These are phyloP conservation scores for Capsella bursapastoris DNA, from an alignment of 345 rosid species.

Conservation along the genomic window DNA sequence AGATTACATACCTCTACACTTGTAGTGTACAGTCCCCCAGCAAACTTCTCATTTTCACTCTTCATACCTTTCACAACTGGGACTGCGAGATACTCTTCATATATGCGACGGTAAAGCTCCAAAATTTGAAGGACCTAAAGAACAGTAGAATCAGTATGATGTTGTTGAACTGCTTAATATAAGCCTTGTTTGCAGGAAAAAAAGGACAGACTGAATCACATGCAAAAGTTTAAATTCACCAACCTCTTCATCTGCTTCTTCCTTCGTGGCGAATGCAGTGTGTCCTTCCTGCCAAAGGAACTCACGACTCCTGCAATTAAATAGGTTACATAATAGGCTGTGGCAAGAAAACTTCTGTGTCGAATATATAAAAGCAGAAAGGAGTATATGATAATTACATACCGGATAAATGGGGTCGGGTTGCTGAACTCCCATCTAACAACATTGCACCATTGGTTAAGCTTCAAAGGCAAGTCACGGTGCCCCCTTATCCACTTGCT, in stretches of 20 bases:
- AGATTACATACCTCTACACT: conserved; percentile 73
- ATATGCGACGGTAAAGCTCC: conserved; percentile 86
- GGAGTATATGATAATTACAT: conserved; percentile 9
- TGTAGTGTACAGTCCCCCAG: conserved; percentile 96
- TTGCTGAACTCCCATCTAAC: conserved; percentile 99
- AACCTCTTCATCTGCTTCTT: conserved; percentile 93
- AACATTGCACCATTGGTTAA: conserved; percentile 99
- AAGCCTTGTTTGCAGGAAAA: conserved; percentile 3
- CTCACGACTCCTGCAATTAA: conserved; percentile 84
- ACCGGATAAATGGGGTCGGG: conserved; percentile 99
- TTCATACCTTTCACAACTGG: conserved; percentile 94
- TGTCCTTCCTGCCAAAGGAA: conserved; percentile 99
- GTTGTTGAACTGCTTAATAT: conserved; percentile 5
- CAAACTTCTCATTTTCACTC: conserved; percentile 97
- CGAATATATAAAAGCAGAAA: not conserved
- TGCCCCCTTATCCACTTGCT: conserved; percentile 99
- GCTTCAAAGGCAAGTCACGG: conserved; percentile 93
- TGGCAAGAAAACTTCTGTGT: conserved; percentile 13
- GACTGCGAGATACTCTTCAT: conserved; percentile 89
- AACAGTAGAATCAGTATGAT: conserved; percentile 14
- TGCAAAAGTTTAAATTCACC: conserved; percentile 26
- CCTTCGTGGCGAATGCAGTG: conserved; percentile 88
- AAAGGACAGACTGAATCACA: conserved; percentile 17
- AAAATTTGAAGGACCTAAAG: conserved; percentile 58
- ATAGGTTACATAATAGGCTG: not conserved